These are phyloP conservation scores for Penicillium mononematosum DNA, from an alignment of 495 filamentous ascomycete species.

Conservation along the genomic window DNA sequence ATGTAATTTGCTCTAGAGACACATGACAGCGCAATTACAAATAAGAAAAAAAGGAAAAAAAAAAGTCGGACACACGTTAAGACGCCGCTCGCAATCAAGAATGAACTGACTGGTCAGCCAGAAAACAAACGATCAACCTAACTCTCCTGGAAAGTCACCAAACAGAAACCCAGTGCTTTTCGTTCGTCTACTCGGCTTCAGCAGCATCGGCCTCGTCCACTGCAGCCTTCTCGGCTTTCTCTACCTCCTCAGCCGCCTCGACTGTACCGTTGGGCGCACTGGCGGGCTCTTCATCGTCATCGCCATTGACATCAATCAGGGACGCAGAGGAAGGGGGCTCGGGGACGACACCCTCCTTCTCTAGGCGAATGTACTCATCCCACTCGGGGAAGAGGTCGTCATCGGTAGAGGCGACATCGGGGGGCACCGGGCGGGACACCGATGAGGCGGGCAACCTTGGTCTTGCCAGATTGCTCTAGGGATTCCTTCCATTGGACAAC, in stretches of 20 bases:
- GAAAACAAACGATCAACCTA: conserved; percentile 30
- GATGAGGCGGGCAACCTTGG: conserved; percentile 75
- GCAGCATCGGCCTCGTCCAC: conserved; percentile 24
- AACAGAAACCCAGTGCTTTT: conserved; percentile 20
- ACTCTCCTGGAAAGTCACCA: conserved; percentile 22
- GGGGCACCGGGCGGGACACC: conserved; percentile 68
- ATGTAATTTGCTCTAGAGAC: conserved; percentile 7
- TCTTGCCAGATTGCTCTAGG: conserved; percentile 76
- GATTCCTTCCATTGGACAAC: conserved; percentile 76
- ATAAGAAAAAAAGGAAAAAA: conserved; percentile 17
- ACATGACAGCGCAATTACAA: conserved; percentile 13
- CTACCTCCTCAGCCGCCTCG: conserved; percentile 29
- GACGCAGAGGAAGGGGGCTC: conserved; percentile 45
- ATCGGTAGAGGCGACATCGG: conserved; percentile 61
- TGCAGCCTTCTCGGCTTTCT: conserved; percentile 17
- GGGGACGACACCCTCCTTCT: conserved; percentile 60
- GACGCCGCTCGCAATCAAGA: conserved; percentile 35
- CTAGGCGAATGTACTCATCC: conserved; percentile 82
- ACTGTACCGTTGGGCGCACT: conserved; percentile 36
- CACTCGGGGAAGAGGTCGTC: conserved; percentile 94
- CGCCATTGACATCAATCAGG: conserved; percentile 49
- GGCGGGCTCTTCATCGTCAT: conserved; percentile 32
- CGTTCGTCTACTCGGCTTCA: conserved; percentile 26
- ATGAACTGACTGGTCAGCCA: conserved; percentile 26
- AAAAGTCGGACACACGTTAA: conserved; percentile 35